Evolutionary conservation across 352 stramenopile species (phyloP), one percentile per base, ranked within the genome.

Genomic region (Peronospora farinosa): DNA sequence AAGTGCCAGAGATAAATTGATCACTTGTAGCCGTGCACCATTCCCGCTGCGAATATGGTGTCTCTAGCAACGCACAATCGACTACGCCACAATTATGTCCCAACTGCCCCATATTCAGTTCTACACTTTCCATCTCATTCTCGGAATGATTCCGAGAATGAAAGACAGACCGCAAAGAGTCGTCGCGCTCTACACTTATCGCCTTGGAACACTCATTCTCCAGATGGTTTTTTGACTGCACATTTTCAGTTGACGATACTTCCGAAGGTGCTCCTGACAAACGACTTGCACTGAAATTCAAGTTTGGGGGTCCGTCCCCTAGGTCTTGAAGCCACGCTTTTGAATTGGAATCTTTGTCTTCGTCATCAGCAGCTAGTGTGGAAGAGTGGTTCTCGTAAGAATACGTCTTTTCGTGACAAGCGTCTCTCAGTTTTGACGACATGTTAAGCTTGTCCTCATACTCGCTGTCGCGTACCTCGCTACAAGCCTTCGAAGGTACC

Each of bases 331-430:
- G n/a, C 5, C 33, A 2, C n/a, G 1, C 33, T 21, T 21, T 17
- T 9, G 13, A 39, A 39, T 3, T 10, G n/a, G 6, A 17, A 39
- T 39, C n/a, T 5, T 21, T 19, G 13, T 57, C 45, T 51, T 65
- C 39, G 12, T 36, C 31, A 40, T 47, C 37, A 30, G 17, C 21
- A 7, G 23, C 15, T 11, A 37, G 16, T 6, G 21, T n/a, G 8
- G 8, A 12, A 47, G 35, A 57, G 7, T 7, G 11, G 21, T 15
- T 21, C 1, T 38, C 32, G 16, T 11, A 6, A 54, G 8, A 11
- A 4, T 7, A 35, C 7, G 5, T 30, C 0, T 47, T 25, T 16
- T 38, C 32, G 13, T 41, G 27, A 2, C 47, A 27, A 27, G 23
- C 23, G 23, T 27, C 27, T 32, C 31, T 15, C 16, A 17, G 5